Percentiles rank a stretch among this genome's conserved stretches.
Evolutionary conservation across 2,329 filamentous ascomycete genomes (phyloP).

Genomic region (Diaporthe eres): DNA sequence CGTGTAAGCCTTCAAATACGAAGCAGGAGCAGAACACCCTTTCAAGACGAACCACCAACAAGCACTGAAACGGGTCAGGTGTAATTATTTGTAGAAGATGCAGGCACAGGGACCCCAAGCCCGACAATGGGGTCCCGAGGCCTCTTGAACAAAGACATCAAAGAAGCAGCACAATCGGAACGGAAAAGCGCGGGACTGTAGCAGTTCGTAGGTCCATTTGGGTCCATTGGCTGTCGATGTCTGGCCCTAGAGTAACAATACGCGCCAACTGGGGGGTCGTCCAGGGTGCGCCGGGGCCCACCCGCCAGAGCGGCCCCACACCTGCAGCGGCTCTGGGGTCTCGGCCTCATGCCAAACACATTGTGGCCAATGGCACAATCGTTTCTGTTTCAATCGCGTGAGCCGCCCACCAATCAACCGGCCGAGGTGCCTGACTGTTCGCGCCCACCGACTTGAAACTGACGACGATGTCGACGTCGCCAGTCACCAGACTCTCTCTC

Average conservation of each 20-base stretch:
- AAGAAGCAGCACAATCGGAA: conserved; percentile 27
- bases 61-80: conserved; percentile 21
- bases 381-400: conserved; percentile 10
- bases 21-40: background rate
- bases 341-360: conserved; percentile 15
- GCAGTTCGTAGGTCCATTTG: background rate
- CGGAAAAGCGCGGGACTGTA: background rate
- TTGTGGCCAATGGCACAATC: conserved; percentile 33
- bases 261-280: conserved; percentile 19
- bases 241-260: conserved; percentile 17
- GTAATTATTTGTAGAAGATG: conserved; percentile 19
- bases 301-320: background rate
- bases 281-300: background rate
- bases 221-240: conserved; percentile 25
- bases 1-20: conserved; percentile 26
- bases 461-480: conserved; percentile 2
- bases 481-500: background rate
- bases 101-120: conserved; percentile 5
- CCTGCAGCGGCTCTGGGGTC: conserved; percentile 20
- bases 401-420: conserved; percentile 27
- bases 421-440: background rate
- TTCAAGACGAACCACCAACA: conserved; percentile 21
- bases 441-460: conserved; percentile 19
- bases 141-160: conserved; percentile 14
- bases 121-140: conserved; percentile 22